Evolutionary conservation across 2,329 filamentous ascomycete genomes (phyloP), one percentile per base, ranked within the genome.

Genomic region (Ophiostoma tasmaniense): DNA sequence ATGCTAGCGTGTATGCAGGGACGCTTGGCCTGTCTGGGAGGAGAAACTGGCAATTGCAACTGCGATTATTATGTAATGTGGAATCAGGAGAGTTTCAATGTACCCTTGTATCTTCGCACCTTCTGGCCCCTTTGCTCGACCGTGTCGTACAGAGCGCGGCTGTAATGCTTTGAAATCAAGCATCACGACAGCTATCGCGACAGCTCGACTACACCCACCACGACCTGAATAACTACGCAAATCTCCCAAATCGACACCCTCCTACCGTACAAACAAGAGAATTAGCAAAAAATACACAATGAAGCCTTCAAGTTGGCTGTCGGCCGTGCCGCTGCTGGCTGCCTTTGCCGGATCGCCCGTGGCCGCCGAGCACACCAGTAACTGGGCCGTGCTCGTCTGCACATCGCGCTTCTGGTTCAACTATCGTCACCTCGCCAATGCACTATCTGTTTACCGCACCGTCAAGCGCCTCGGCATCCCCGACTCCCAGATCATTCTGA

Each of bases 401-500:
- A 99, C 95, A 6, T 99, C 95, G 67, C 91, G 95, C 68, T 99
- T 99, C 84, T 99, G 95, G 95, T 99, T 99, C 88, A 99, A 99
- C 82, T 99, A 99, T 80, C 91, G 95, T 70, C 95, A 99, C 79
- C 89, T 99, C 67, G 93, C 95, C 79, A 99, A 99, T 81, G 95
- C 97, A 22, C 88, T 99, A 71, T 97, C 94, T 70, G 89, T 99
- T 72, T 99, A 99, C 81, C 92, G 95, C 70, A 99, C 95, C 69
- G 95, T 99, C 72, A 99, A 99, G 82, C 91, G 95, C 14, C 88
- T 99, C 50, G 95, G 95, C 65, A 99, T 99, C 71, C 95, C 95
- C 45, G 95, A 99, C 80, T 97, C 92, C 67, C 95, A 99, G 78
- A 99, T 99, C 80, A 98, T 99, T 78, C 90, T 99, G 73, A 98